phyloP scores from a whole-genome alignment of 2,329 filamentous ascomycete genomes.

The Albifimbria verrucaria region DNA sequence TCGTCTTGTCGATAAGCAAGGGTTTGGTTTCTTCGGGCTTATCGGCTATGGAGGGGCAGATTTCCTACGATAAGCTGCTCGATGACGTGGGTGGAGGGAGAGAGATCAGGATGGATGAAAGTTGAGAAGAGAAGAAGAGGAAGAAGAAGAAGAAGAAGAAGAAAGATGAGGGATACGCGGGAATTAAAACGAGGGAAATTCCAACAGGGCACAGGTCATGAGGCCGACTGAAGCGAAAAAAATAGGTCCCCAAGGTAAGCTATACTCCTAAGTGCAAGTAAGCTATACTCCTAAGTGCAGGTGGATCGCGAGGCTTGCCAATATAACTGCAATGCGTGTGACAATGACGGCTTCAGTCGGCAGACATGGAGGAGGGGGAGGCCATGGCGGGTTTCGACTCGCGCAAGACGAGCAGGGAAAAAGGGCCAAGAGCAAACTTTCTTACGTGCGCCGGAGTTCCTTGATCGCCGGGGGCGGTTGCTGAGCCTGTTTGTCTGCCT shows the following conservation, averaged over 20 bases:
- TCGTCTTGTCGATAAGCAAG: background rate
- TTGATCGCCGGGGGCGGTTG: no score
- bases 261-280: slow-evolving; percentile 10
- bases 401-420: no score
- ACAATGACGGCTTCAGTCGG: no score
- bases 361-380: no score
- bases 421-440: no score
- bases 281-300: slow-evolving; percentile 14
- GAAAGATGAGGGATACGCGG: background rate
- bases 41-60: background rate
- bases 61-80: background rate
- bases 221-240: slow-evolving; percentile 1
- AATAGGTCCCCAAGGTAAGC: slow-evolving; percentile 6
- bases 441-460: no score
- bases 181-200: slow-evolving; percentile 1
- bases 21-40: slow-evolving; percentile 5
- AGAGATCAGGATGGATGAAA: background rate
- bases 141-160: slow-evolving; percentile 1
- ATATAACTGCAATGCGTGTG: no score
- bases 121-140: slow-evolving; percentile 7
- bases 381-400: no score
- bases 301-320: no score
- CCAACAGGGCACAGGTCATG: slow-evolving; percentile 3
- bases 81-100: background rate
- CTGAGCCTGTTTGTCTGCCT: no score